phyloP scores from a whole-genome alignment of 108 stramenopile genomes.

The Parietichytrium sp. region DNA sequence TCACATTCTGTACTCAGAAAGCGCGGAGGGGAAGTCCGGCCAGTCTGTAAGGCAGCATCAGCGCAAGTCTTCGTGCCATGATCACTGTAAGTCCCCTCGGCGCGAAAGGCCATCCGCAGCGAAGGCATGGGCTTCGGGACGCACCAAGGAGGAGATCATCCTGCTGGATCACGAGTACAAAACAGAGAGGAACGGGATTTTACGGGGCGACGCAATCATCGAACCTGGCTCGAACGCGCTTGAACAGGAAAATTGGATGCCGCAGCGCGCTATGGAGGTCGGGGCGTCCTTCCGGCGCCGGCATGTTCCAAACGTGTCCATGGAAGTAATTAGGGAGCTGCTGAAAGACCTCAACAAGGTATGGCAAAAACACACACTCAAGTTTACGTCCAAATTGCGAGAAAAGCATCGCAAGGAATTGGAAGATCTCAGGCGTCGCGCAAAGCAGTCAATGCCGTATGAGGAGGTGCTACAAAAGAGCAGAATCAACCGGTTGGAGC shows the following conservation, averaged over 20 bases:
- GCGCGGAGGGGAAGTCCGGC: no score
- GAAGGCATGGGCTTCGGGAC: no score
- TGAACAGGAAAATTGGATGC: slow-evolving; percentile 12
- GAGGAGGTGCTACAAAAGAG: slow-evolving; percentile 3
- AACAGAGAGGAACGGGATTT: no score
- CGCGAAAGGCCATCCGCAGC: no score
- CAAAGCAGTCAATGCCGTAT: neutral
- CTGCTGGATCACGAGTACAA: no score
- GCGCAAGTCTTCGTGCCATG: no score
- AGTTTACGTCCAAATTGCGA: neutral
- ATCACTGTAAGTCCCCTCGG: no score
- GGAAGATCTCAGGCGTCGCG: neutral
- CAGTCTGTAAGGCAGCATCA: no score
- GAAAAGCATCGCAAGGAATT: neutral
- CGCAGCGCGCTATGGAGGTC: neutral
- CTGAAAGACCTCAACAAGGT: neutral
- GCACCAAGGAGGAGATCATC: no score
- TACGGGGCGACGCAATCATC: neutral
- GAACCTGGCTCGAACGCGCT: no score
- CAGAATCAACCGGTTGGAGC: neutral
- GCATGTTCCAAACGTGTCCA: neutral
- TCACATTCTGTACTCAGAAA: no score
- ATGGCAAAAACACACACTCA: neutral
- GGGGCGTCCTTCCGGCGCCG: neutral
- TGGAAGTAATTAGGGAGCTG: neutral